These are phyloP conservation scores for Physcomitrium patens DNA, from an alignment of 225 moss, liverwort and hornwort species.

Conservation along the genomic window DNA sequence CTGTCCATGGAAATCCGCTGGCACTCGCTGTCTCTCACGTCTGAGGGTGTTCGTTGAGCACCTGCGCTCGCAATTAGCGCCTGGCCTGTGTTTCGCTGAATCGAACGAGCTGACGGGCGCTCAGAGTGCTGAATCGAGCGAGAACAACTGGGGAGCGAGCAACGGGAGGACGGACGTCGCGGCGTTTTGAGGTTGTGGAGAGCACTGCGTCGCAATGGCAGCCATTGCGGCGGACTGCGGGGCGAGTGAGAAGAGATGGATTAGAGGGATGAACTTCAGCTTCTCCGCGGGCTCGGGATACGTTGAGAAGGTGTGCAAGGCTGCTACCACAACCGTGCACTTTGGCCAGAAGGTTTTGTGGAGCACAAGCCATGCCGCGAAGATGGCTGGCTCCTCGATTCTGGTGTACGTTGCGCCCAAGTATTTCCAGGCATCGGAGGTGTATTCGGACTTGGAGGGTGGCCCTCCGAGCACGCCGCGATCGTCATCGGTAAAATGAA, in stretches of 20 bases:
- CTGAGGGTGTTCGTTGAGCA: neutral
- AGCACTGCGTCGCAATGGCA: slow-evolving; percentile 39
- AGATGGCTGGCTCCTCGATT: slow-evolving; percentile 84
- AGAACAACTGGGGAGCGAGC: neutral
- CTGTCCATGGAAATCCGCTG: too few relatives aligned
- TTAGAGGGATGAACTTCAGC: slow-evolving; percentile 58
- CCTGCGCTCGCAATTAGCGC: neutral
- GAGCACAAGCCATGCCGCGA: slow-evolving; percentile 91
- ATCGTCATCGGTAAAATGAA: slow-evolving; percentile 31
- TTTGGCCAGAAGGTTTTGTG: slow-evolving; percentile 81
- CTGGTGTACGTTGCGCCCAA: slow-evolving; percentile 76
- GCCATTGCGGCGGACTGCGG: slow-evolving; percentile 42
- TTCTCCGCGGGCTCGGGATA: slow-evolving; percentile 64
- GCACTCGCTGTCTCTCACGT: too few relatives aligned
- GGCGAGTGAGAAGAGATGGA: slow-evolving; percentile 57
- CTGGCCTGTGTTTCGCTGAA: neutral
- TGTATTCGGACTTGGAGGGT: slow-evolving; percentile 86
- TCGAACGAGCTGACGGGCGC: neutral
- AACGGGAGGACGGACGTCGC: neutral
- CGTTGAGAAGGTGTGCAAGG: slow-evolving; percentile 77
- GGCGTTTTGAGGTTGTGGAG: neutral
- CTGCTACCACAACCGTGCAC: slow-evolving; percentile 71
- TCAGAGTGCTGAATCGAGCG: neutral
- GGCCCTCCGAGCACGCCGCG: slow-evolving; percentile 38
- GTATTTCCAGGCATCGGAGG: slow-evolving; percentile 19